A percentile compares a stretch with the other conserved stretches of the same genome.
phyloP scores from a whole-genome alignment of 176 grass and related monocot genomes.

The Zoysia pacifica region DNA sequence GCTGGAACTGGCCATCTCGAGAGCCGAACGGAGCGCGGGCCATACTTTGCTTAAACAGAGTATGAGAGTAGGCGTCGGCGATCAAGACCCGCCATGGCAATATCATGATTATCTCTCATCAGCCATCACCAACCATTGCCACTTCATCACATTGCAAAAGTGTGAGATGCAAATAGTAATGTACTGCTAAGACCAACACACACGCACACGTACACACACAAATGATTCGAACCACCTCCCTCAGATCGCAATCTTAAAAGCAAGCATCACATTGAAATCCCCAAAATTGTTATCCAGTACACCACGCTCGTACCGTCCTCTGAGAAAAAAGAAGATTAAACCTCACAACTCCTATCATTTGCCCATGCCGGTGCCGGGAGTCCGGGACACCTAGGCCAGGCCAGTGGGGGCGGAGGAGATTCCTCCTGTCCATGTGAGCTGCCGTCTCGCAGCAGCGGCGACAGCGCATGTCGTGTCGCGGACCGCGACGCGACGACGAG shows the following conservation, averaged over 20 bases:
- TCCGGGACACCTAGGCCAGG: neutral
- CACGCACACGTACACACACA: no score
- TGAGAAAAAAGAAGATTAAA: no score
- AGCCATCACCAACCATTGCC: neutral
- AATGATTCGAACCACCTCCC: constrained; percentile 6
- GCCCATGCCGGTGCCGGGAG: neutral
- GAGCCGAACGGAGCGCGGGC: no score
- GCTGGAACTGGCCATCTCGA: no score
- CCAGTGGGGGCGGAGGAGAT: neutral
- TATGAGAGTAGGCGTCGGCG: no score
- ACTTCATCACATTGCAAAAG: neutral
- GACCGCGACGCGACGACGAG: neutral
- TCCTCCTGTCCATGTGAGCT: neutral
- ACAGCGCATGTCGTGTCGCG: neutral
- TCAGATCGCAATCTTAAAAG: neutral
- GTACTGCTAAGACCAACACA: no score
- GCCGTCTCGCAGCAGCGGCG: neutral
- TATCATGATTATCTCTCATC: neutral
- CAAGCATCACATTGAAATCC: neutral
- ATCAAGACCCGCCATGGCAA: neutral
- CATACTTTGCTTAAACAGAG: no score
- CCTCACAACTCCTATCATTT: neutral
- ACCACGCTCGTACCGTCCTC: neutral
- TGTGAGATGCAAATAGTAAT: neutral
- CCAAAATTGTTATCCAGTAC: neutral